Evolutionary conservation across 2,329 filamentous ascomycete genomes (phyloP), one percentile per base, ranked within the genome.

Genomic region (Ilyonectria destructans): DNA sequence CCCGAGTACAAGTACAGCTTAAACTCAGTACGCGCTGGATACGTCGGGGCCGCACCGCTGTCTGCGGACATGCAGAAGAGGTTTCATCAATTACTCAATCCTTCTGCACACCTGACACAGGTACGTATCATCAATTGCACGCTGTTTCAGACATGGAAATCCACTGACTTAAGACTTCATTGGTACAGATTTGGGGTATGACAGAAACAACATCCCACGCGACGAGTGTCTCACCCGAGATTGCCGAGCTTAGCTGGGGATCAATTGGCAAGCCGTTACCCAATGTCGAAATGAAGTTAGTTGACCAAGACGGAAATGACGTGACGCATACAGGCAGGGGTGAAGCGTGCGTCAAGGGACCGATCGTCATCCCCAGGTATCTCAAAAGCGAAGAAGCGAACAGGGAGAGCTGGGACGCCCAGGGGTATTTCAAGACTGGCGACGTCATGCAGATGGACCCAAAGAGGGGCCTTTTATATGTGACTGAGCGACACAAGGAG

Each of bases 381-480:
- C 51, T 49, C 4, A n/a, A 40, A 6, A 59, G 51, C 15, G 45
- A 49, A 21, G 9, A 59, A n/a, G 57, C 45, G 15, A 59, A 26
- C 29, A 59, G 6, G 31, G 45, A 59, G 21, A 59, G 45, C 29
- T 59, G 43, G 43, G 45, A 49, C 19, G 19, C 12, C 4, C 29
- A 59, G 4, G 57, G 57, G 7, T 59, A 21, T 49, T 51, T 35
- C 45, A 59, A 59, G 29, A 59, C 57, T 6, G 57, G 57, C 17
- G 57, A 59, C 40, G 4, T 59, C n/a, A 51, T 59, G 3, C 29
- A n/a, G 19, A 29, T 59, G 10, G 57, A 59, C 31, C 23, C 2
- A 23, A 23, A 51, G 45, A 19, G 19, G 5, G 57, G 57, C 7
- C 29, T 51, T 15, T 37, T 59, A 19, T 59, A 49, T 12, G 46